Evolutionary conservation across 495 filamentous ascomycete genomes (phyloP).

Genomic region (Hypoxylon fuscum): DNA sequence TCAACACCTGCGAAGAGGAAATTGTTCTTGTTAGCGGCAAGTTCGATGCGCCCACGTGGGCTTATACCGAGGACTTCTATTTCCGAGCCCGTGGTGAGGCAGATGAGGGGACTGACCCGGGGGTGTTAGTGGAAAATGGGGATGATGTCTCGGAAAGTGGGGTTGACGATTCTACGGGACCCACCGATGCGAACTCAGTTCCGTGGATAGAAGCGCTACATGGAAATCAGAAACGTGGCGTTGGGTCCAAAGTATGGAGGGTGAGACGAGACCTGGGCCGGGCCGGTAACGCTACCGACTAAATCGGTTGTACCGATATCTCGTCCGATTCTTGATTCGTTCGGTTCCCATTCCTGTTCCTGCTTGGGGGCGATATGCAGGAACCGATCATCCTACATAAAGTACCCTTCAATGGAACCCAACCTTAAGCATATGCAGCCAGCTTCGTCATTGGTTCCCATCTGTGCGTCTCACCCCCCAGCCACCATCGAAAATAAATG

Average conservation of each 20-base stretch:
- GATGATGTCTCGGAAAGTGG: constrained; percentile 16
- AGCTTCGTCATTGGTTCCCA: constrained; percentile 8
- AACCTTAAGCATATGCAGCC: not conserved
- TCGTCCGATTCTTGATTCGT: constrained; percentile 3
- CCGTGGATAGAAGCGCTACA: constrained; percentile 64
- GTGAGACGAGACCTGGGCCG: constrained; percentile 63
- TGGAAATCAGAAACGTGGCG: constrained; percentile 57
- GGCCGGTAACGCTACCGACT: constrained; percentile 19
- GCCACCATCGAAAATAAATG: too few species aligned
- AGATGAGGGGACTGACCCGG: constrained; percentile 26
- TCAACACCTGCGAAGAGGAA: constrained; percentile 41
- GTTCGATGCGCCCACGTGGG: constrained; percentile 67
- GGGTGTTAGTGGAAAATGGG: constrained; percentile 30
- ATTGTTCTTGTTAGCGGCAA: constrained; percentile 66
- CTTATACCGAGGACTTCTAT: constrained; percentile 62
- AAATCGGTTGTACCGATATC: not conserved
- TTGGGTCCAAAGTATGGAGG: constrained; percentile 62
- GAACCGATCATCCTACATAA: not conserved
- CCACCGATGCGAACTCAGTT: constrained; percentile 34
- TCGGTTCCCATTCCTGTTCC: not conserved
- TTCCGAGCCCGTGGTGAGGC: constrained; percentile 30
- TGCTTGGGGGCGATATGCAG: not conserved
- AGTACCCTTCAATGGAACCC: not conserved
- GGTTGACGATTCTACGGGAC: constrained; percentile 7
- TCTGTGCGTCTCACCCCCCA: not conserved